Conservation (phyloP, 257 asterid species). For the Pogostemon cablin region DNA sequence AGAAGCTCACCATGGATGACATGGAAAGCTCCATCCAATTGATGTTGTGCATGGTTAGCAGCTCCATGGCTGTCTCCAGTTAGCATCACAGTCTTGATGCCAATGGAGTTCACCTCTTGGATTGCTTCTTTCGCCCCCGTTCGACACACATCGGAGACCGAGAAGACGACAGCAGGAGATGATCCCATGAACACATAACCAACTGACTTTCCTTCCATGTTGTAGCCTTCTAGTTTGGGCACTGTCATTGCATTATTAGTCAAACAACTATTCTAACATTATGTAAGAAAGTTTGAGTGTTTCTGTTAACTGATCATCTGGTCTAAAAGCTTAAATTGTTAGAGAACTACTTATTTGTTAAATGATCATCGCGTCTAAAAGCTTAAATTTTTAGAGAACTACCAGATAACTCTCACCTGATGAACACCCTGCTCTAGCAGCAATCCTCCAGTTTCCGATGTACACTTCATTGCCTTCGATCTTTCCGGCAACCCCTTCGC, state of each 20-base stretch:
- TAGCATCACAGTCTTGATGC: constrained; percentile 16
- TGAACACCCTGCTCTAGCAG: constrained; percentile 5
- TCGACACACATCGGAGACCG: constrained; percentile 9
- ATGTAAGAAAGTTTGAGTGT: no score
- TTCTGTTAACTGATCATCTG: no score
- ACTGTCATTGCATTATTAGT: not conserved
- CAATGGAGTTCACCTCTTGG: constrained; percentile 5
- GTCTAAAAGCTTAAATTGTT: no score
- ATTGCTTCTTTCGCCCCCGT: constrained; percentile 10
- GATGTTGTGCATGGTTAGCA: constrained; percentile 6
- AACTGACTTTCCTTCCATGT: constrained; percentile 5
- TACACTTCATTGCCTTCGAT: not conserved
- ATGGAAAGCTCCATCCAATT: not conserved
- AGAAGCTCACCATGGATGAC: constrained; percentile 7
- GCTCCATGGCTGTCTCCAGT: constrained; percentile 7
- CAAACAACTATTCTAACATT: not conserved
- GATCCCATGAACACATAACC: constrained; percentile 6
- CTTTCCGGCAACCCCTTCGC: constrained; percentile 3
- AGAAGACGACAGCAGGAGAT: not conserved
- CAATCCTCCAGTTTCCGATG: constrained; percentile 5
- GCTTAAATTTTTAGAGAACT: not conserved
- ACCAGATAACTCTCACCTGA: not conserved
- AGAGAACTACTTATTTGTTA: not conserved
- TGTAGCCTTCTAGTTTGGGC: not conserved
- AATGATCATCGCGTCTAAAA: no score